Base-by-base conservation (phyloP, 495 filamentous ascomycete species). In the Penicillium canariense region DNA sequence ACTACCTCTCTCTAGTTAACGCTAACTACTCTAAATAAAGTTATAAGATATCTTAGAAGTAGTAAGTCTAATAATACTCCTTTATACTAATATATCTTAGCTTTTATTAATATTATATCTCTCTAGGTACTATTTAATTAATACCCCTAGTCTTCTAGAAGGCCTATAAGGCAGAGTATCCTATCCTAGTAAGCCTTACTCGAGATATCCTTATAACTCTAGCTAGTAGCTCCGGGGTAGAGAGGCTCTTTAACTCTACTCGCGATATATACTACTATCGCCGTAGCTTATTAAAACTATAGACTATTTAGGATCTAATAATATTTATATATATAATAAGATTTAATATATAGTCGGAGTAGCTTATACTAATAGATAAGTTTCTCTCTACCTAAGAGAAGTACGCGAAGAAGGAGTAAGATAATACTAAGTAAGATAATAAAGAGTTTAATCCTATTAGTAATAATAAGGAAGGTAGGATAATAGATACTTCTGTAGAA, bases 171-270 rank as follows among this genome's bases (percentile, higher is more conserved):
- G 0, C n/a, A n/a, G n/a, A 52, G 12, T 59, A 48, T 18, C 51
- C 47, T 8, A 31, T 26, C 0, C 27, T 59, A 6, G 42, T 35
- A 42, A 42, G 22, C 20, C 47, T 61, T 26, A 46, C 49, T 0
- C 32, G 48, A 0, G 59, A 58, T 36, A 17, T 54, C 7, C 40
- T 58, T 4, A 43, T 50, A 0, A 50, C 53, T 20, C 59, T n/a
- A n/a, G n/a, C 50, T 2, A 54, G 23, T 42, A 50, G 54, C 23
- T 39, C 48, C 12, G 54, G 54, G 0, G 51, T 58, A 15, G 54
- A 61, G n/a, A 39, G 54, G 15, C 38, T 61, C 3, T 61, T 61
- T n/a, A 61, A 61, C 30, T 47, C 38, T 51, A 50, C 59, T 5
- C 54, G 54, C 3, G 50, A 61, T 56, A 25, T 61, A 12, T 61